Evolutionary conservation across 1,284 basidiomycete genomes (phyloP).

Genomic region (Ganoderma multipileum): DNA sequence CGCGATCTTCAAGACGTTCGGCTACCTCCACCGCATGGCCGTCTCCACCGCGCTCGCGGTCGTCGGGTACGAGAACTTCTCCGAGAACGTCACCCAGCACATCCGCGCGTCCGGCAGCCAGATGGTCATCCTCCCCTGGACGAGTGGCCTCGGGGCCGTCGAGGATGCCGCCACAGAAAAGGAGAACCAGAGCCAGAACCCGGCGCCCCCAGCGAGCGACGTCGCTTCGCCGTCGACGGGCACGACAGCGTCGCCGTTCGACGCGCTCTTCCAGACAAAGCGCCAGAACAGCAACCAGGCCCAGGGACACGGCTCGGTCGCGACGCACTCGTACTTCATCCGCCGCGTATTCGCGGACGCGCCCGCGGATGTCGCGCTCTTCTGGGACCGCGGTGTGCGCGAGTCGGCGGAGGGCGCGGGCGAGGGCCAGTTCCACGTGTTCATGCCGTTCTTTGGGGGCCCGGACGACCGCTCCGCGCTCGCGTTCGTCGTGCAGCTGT

Average conservation of each 20-base stretch:
- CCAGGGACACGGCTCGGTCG: slow-evolving; percentile 54
- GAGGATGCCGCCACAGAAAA: slow-evolving; percentile 4
- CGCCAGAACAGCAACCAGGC: slow-evolving; percentile 27
- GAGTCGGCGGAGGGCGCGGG: slow-evolving; percentile 32
- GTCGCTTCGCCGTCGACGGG: background rate
- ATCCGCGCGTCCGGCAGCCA: slow-evolving; percentile 67
- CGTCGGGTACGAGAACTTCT: slow-evolving; percentile 73
- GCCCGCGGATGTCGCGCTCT: slow-evolving; percentile 77
- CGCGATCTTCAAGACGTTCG: slow-evolving; percentile 85
- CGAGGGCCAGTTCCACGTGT: slow-evolving; percentile 64
- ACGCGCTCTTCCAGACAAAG: slow-evolving; percentile 55
- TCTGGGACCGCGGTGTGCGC: slow-evolving; percentile 68
- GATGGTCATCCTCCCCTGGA: slow-evolving; percentile 88
- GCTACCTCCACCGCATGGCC: slow-evolving; percentile 72
- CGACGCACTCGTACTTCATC: slow-evolving; percentile 81
- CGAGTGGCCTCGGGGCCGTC: slow-evolving; percentile 36
- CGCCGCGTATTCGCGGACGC: slow-evolving; percentile 78
- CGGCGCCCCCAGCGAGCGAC: background rate
- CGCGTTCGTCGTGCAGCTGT: slow-evolving; percentile 81
- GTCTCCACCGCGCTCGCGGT: slow-evolving; percentile 75
- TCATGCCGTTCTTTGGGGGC: slow-evolving; percentile 92
- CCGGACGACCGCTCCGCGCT: slow-evolving; percentile 90
- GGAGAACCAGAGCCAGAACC: background rate
- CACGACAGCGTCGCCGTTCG: slow-evolving; percentile 47
- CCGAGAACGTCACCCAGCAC: slow-evolving; percentile 71